Evolutionary conservation across 1,139 yeast species (phyloP).

Genomic region (Kodamaea arcana): DNA sequence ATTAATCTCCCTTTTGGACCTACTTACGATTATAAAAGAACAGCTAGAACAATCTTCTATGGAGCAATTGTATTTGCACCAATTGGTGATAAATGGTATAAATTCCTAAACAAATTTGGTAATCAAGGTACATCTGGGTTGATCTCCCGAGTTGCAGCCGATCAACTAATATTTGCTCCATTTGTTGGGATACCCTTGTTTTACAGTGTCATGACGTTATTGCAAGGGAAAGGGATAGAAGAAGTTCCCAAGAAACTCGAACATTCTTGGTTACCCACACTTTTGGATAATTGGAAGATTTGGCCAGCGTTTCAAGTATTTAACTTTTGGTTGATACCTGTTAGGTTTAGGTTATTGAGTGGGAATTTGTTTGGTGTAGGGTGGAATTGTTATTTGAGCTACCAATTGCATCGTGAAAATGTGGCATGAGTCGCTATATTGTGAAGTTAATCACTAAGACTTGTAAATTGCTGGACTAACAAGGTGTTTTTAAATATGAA

Average conservation of each 20-base stretch:
- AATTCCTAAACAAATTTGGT: conserved; percentile 18
- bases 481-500: too few relatives aligned
- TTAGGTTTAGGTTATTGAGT: conserved; percentile 59
- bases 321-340: conserved; percentile 71
- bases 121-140: conserved; percentile 10
- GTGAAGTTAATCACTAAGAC: too few relatives aligned
- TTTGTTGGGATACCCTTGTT: conserved; percentile 62
- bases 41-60: conserved; percentile 31
- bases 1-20: not conserved
- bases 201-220: conserved; percentile 59
- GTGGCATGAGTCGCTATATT: too few relatives aligned
- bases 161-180: conserved; percentile 79
- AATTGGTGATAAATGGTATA: conserved; percentile 41
- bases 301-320: conserved; percentile 82
- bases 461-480: too few relatives aligned
- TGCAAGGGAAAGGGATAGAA: conserved; percentile 43
- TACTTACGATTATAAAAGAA: conserved; percentile 28
- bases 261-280: conserved; percentile 55
- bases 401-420: conserved; percentile 17
- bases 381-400: conserved; percentile 81
- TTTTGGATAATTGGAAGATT: conserved; percentile 70
- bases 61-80: conserved; percentile 43
- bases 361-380: conserved; percentile 73
- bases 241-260: conserved; percentile 30
- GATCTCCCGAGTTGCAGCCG: conserved; percentile 52